phyloP scores from a whole-genome alignment of 2,329 filamentous ascomycete species.

The Aspergillus udagawae region DNA sequence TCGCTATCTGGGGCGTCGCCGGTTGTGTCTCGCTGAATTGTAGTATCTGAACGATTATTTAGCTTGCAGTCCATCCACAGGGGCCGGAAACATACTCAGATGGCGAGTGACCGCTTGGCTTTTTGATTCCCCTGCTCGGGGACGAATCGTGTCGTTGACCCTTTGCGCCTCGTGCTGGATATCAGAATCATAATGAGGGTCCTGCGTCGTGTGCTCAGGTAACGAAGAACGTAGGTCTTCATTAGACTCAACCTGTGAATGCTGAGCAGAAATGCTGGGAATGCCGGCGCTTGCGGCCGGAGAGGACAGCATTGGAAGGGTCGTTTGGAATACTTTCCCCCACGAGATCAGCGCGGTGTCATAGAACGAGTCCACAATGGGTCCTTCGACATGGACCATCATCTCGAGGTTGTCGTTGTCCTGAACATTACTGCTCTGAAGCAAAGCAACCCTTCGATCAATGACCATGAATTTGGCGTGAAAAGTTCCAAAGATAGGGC shows the following conservation, averaged over 20 bases:
- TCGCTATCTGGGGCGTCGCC: conserved; percentile 53
- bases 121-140: conserved; percentile 48
- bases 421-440: conserved; percentile 75
- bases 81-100: conserved; percentile 45
- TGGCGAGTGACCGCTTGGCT: conserved; percentile 60
- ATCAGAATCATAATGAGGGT: conserved; percentile 62
- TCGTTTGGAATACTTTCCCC: conserved; percentile 59
- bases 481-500: conserved; percentile 67
- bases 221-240: conserved; percentile 28
- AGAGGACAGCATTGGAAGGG: conserved; percentile 53
- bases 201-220: conserved; percentile 54
- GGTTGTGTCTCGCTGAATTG: conserved; percentile 49
- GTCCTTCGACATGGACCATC: conserved; percentile 71
- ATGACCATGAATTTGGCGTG: conserved; percentile 76
- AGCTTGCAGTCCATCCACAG: background rate
- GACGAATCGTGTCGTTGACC: conserved; percentile 55
- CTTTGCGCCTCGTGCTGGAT: conserved; percentile 59
- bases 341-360: conserved; percentile 71
- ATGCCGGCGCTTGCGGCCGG: conserved; percentile 41
- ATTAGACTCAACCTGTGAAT: conserved; percentile 2
- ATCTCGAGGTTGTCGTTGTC: conserved; percentile 78
- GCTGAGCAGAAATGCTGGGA: conserved; percentile 18
- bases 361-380: conserved; percentile 71
- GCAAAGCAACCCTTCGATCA: conserved; percentile 64
- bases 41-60: conserved; percentile 42